A percentile compares a stretch with the other conserved stretches of the same genome.
Conservation (phyloP, 768 basidiomycete genomes). For the Xerocomellus dryophilus region DNA sequence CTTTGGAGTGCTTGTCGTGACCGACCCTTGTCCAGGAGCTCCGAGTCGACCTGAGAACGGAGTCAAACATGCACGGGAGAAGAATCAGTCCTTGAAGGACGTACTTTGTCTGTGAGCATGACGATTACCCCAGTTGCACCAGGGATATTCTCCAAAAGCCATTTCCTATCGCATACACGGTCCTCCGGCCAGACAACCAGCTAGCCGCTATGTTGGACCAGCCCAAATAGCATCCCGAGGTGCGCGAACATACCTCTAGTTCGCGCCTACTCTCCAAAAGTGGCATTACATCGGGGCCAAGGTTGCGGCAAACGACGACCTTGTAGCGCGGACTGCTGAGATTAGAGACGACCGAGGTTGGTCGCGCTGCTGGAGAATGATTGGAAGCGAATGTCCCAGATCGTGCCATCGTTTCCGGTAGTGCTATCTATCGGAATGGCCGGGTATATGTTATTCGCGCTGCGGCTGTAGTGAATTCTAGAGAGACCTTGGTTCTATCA, state of each 20-base stretch:
- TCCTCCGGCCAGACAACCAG: constrained; percentile 54
- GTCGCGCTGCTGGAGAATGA: constrained; percentile 12
- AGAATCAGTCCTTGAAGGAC: background rate
- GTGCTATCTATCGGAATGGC: background rate
- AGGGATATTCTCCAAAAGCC: constrained; percentile 71
- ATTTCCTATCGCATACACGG: constrained; percentile 52
- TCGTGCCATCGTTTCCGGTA: constrained; percentile 19
- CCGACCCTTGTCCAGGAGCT: constrained; percentile 47
- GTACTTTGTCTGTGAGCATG: constrained; percentile 71
- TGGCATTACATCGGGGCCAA: constrained; percentile 65
- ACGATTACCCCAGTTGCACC: constrained; percentile 63
- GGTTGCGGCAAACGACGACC: constrained; percentile 57
- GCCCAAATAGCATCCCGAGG: background rate
- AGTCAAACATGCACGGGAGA: background rate
- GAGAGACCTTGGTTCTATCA: background rate
- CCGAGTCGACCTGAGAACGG: constrained; percentile 58
- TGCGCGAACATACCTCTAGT: constrained; percentile 45
- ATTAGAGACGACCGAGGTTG: constrained; percentile 26
- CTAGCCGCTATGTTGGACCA: constrained; percentile 23
- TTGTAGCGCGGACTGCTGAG: constrained; percentile 31
- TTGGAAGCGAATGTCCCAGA: constrained; percentile 25
- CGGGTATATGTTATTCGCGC: background rate
- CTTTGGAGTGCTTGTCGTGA: background rate
- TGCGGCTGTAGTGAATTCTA: background rate
- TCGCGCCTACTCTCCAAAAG: constrained; percentile 47